These are phyloP conservation scores for Pseudocercospora pini-densiflorae DNA, from an alignment of 2,329 filamentous ascomycete genomes.

Conservation along the genomic window DNA sequence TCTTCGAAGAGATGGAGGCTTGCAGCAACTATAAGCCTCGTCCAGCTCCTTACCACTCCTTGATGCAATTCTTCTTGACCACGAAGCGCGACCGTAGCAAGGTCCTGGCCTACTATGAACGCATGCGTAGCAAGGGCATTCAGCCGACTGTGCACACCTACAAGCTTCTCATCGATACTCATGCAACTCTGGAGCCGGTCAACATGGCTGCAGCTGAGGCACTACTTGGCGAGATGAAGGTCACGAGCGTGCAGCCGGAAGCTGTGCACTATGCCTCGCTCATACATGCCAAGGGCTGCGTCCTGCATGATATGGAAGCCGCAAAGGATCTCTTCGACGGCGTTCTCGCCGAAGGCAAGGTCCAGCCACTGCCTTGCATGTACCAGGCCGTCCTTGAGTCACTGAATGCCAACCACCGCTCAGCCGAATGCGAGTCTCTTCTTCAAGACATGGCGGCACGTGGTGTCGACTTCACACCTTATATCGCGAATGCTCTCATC, in stretches of 20 bases:
- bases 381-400: constrained; percentile 98
- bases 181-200: constrained; percentile 90
- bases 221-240: constrained; percentile 77
- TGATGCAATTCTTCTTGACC: constrained; percentile 99
- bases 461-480: constrained; percentile 85
- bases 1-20: constrained; percentile 99
- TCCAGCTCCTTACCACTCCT: constrained; percentile 96
- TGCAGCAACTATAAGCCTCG: constrained; percentile 99
- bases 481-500: constrained; percentile 98
- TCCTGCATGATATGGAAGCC: constrained; percentile 85
- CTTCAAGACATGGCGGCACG: constrained; percentile 75
- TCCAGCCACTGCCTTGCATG: constrained; percentile 79
- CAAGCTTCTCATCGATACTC: constrained; percentile 94
- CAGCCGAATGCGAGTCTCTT: constrained; percentile 70
- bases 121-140: constrained; percentile 87
- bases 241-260: constrained; percentile 76
- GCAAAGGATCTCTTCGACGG: constrained; percentile 82
- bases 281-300: constrained; percentile 94
- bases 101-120: constrained; percentile 91
- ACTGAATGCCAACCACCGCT: constrained; percentile 92
- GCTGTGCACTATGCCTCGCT: constrained; percentile 95
- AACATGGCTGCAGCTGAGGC: constrained; percentile 86
- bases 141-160: constrained; percentile 93
- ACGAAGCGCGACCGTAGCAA: constrained; percentile 96
- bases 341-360: constrained; percentile 69